Evolutionary conservation across 2,329 filamentous ascomycete genomes (phyloP).

Genomic region (Xylariales sp.): DNA sequence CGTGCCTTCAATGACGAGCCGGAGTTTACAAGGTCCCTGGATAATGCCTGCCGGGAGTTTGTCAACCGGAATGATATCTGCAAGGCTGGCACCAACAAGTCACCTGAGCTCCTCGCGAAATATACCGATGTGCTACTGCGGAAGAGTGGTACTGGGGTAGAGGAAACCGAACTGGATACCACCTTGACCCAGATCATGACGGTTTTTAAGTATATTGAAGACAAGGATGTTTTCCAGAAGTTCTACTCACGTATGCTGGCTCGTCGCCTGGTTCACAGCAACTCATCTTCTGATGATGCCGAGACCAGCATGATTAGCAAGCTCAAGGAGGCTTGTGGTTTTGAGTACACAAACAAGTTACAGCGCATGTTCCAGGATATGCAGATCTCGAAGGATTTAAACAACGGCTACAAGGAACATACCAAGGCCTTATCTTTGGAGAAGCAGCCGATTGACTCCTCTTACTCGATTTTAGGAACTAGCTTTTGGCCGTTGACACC

Average conservation of each 20-base stretch:
- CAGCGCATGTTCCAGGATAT: constrained; percentile 99
- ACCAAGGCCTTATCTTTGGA: constrained; percentile 59
- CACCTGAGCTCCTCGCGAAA: constrained; percentile 89
- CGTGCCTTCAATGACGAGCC: constrained; percentile 91
- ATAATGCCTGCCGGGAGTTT: constrained; percentile 96
- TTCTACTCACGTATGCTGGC: constrained; percentile 98
- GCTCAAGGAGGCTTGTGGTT: constrained; percentile 96
- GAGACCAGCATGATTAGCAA: constrained; percentile 99
- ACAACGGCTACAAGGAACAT: constrained; percentile 81
- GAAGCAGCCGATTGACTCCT: constrained; percentile 74
- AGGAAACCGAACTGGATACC: constrained; percentile 89
- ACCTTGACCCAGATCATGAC: constrained; percentile 94
- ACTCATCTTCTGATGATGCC: constrained; percentile 92
- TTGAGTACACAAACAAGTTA: constrained; percentile 98
- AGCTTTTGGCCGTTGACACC: constrained; percentile 94
- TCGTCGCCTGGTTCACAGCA: constrained; percentile 89
- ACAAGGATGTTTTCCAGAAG: constrained; percentile 99
- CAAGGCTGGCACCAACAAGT: constrained; percentile 88
- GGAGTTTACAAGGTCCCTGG: constrained; percentile 91
- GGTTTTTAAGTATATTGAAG: constrained; percentile 99
- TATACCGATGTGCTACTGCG: constrained; percentile 91
- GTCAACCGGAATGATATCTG: constrained; percentile 97
- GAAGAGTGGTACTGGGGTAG: constrained; percentile 87
- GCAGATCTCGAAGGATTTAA: constrained; percentile 97
- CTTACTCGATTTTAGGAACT: constrained; percentile 90